Evolutionary conservation across 148 eudicot genomes (phyloP), one percentile per base, ranked within the genome.

Genomic region (Polygonum maritimum): DNA sequence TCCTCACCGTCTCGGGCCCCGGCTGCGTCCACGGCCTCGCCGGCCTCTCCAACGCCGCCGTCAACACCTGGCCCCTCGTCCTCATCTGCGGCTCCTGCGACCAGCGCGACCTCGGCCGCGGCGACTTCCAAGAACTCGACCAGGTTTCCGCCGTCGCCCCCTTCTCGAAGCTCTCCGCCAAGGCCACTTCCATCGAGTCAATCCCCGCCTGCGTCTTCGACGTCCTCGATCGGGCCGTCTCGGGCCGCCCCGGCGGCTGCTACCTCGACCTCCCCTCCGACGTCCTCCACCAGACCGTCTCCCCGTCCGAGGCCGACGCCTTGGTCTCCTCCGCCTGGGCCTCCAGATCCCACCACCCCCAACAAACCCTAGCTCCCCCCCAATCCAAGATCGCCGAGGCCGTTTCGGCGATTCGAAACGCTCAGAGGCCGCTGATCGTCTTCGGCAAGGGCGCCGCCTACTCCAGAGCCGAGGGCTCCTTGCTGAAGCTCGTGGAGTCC

Each of bases 21-120:
- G 99, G 99, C 16, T 90, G 96, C 79, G 97, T 95, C 26, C 99
- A 95, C 80, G 97, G 90, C 49, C 89, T 95, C 72, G 99, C 99
- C 41, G 99, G 99, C 2, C 79, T 95, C 4, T 95, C 99, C 78
- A 92, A 95, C 82, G 96, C 97, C 74, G 82, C 81, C 57, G 77
- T 69, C 76, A 95, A 95, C 75, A 74, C 81, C 55, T 95, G 96
- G 92, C 99, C 99, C 4, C 62, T 86, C 77, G 80, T 95, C 79
- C 74, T 95, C 74, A 88, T 95, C 69, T 92, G 96, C 58, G 97
- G 99, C 11, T 88, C 94, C 11, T 95, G 87, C 73, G 97, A 95
- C 11, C 99, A 92, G 73, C 60, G 45, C 15, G 80, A 86, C 49
- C 12, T 71, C 63, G 98, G 99, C 15, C 86, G 87, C 1, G 99